Percentiles rank a stretch among this genome's conserved stretches.
Evolutionary conservation across 1,139 yeast species (phyloP).

Genomic region (Suhomyces anneliseae): DNA sequence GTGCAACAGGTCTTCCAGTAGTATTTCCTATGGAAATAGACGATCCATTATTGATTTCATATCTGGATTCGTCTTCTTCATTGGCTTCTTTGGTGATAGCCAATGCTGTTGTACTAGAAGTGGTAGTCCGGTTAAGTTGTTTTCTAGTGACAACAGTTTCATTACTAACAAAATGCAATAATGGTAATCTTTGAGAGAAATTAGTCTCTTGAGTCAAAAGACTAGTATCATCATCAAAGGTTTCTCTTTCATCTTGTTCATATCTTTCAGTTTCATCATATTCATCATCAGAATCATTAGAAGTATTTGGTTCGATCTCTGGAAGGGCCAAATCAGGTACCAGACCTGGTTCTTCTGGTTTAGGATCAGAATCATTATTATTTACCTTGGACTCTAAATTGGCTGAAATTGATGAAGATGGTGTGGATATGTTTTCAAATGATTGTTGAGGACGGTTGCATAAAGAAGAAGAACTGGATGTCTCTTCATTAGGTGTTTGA

Average conservation of each 20-base stretch:
- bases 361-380: too few species aligned
- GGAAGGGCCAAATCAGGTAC: background rate
- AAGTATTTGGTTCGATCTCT: background rate
- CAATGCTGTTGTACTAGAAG: constrained; percentile 8
- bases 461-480: constrained; percentile 5
- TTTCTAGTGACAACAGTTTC: constrained; percentile 20
- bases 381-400: background rate
- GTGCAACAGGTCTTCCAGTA: constrained; percentile 2
- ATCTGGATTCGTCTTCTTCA: constrained; percentile 4
- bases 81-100: constrained; percentile 7
- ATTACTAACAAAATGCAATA: constrained; percentile 29
- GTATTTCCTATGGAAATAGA: constrained; percentile 3
- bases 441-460: constrained; percentile 1
- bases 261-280: background rate
- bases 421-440: constrained; percentile 5
- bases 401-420: constrained; percentile 3
- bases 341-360: background rate
- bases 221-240: constrained; percentile 5
- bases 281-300: constrained; percentile 2
- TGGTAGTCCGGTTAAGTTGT: constrained; percentile 3
- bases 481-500: background rate
- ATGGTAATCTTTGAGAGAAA: constrained; percentile 35
- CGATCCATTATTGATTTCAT: constrained; percentile 4
- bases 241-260: constrained; percentile 1
- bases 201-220: constrained; percentile 19